phyloP scores from a whole-genome alignment of 1,284 basidiomycete genomes.

The Taiwanofungus camphoratus region DNA sequence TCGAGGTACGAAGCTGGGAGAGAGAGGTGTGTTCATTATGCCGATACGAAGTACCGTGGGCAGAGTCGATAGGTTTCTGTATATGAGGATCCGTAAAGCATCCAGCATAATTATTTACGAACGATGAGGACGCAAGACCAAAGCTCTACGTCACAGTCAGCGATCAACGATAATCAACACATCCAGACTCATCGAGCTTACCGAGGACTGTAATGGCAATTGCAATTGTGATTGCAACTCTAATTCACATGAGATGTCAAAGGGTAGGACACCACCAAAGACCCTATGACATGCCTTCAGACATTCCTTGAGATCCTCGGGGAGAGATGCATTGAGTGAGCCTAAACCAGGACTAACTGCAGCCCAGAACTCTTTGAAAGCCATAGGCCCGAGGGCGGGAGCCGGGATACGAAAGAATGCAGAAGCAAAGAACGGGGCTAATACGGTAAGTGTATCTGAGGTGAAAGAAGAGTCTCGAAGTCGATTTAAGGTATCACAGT shows the following conservation, averaged over 20 bases:
- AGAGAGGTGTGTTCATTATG: too few species aligned
- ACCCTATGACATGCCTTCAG: conserved; percentile 14
- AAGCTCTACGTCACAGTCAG: too few species aligned
- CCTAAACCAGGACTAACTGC: conserved; percentile 8
- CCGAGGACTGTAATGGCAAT: conserved; percentile 2
- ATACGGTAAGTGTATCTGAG: conserved; percentile 30
- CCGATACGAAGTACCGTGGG: too few species aligned
- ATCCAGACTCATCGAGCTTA: not conserved
- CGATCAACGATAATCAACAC: too few species aligned
- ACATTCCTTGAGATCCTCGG: conserved; percentile 16
- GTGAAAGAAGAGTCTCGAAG: conserved; percentile 35
- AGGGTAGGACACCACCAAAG: conserved; percentile 10
- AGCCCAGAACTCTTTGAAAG: conserved; percentile 32
- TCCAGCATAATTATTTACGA: too few species aligned
- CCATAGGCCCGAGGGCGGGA: conserved; percentile 40
- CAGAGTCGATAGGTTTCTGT: too few species aligned
- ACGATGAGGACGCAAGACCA: too few species aligned
- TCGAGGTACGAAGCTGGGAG: too few species aligned
- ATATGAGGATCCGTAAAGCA: too few species aligned
- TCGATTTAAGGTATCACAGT: conserved; percentile 35
- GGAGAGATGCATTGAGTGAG: conserved; percentile 9
- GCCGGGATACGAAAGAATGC: conserved; percentile 41
- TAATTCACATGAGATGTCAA: conserved; percentile 12
- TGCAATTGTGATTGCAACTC: conserved; percentile 11
- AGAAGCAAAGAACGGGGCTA: conserved; percentile 40